Base-by-base conservation (phyloP, 148 eudicot species). In the Chenopodium berlandieri region DNA sequence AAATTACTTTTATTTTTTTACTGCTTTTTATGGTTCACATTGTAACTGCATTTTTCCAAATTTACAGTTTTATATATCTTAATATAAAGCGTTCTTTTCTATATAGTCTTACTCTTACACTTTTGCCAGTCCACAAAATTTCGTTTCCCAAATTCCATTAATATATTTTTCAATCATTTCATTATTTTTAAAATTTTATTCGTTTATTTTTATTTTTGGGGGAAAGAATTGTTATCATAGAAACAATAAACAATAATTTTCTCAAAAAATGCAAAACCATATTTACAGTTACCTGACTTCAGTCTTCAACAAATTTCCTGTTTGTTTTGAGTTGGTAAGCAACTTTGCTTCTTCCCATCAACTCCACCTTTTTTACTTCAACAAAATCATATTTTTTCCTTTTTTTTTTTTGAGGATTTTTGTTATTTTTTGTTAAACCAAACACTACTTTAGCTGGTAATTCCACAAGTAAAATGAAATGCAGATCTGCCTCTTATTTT, bases 241-340 rank as follows among this genome's bases (percentile, higher is more conserved):
- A 72, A 81, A 62, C 40, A 62, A 44, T n/a, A 64, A 73, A 68
- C 50, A 48, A 30, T 12, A 23, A 17, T 9, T 22, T 52, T 75
- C 40, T 8, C 20, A 25, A 20, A 1, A 58, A 81, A 75, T 76
- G 84, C 60, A 44, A 56, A 9, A 34, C n/a, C 62, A 37, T 22
- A 47, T 30, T 67, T 16, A 72, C 37, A 54, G 63, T 77, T 71
- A 75, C 66, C 46, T 71, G 82, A 83, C 78, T 79, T 48, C n/a
- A 78, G 69, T 78, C 85, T 73, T 74, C 75, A 73, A 78, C 81
- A 73, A 46, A 7, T 63, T 68, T 7, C 34, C 25, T 56, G 79
- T 79, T 79, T 83, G 70, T 68, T 40, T 79, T 75, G 75, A 56
- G 74, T 83, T 83, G 85, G 85, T 83, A 79, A 83, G 85, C 85